These are phyloP conservation scores for Vanrija humicola DNA, from an alignment of 1,284 basidiomycete genomes.

Conservation along the genomic window DNA sequence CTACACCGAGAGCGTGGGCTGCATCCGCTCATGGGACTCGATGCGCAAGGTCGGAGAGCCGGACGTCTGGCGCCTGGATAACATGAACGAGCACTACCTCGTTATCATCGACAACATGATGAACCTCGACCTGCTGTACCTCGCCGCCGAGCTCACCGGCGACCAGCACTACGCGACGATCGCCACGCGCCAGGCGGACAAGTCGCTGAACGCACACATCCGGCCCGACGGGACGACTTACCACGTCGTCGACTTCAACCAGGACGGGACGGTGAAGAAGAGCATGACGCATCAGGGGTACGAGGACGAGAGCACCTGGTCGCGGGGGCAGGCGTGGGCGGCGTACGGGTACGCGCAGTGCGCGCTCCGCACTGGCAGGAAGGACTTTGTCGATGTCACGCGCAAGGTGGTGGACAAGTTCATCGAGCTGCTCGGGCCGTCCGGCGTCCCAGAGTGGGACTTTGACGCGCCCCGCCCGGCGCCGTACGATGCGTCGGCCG, in stretches of 20 bases:
- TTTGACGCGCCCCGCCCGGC: conserved; percentile 36
- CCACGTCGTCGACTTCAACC: conserved; percentile 36
- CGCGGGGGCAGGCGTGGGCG: conserved; percentile 40
- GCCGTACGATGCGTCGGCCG: conserved; percentile 39
- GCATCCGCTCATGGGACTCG: conserved; percentile 29
- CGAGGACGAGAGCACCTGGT: conserved; percentile 31
- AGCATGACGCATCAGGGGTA: conserved; percentile 24
- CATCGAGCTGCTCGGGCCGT: conserved; percentile 23
- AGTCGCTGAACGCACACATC: conserved; percentile 22
- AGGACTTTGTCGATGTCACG: conserved; percentile 31
- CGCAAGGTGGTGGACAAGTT: conserved; percentile 34
- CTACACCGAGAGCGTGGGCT: conserved; percentile 23
- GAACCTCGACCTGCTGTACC: conserved; percentile 39
- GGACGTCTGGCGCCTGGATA: conserved; percentile 21
- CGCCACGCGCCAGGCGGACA: conserved; percentile 32
- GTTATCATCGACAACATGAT: conserved; percentile 45
- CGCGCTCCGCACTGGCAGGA: conserved; percentile 32
- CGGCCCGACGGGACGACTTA: conserved; percentile 32
- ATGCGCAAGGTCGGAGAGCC: conserved; percentile 12
- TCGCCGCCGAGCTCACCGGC: conserved; percentile 30
- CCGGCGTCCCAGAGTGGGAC: conserved; percentile 40
- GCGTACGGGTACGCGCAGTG: conserved; percentile 41
- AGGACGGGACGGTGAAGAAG: conserved; percentile 9
- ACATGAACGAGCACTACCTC: conserved; percentile 32
- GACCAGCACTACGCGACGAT: conserved; percentile 27